Evolutionary conservation across 1,139 yeast species (phyloP), one percentile per base, ranked within the genome.

Genomic region (Geotrichum reessii): DNA sequence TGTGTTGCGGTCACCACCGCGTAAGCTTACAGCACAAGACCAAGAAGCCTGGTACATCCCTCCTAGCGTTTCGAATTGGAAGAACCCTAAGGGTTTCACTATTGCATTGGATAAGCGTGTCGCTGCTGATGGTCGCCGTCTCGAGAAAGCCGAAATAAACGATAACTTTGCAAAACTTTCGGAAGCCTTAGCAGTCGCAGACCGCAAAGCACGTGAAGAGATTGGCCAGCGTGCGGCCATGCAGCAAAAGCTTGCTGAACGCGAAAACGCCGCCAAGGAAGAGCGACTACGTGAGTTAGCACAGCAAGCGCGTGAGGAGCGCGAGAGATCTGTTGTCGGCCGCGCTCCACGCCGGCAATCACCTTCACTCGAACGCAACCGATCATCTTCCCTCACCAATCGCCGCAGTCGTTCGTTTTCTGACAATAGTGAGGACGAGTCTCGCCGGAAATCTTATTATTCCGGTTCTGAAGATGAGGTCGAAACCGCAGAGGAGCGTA

Each of bases 41-140:
- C 86, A 85, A 61, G 84, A 81, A 44, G 81, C 83, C 62, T 93
- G 98, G 98, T 80, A 81, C 55, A 90, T 93, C 31, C 98, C 99
- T 0, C 86, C 96, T 0, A 91, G 96, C 0, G 82, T 93, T 0
- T 92, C 98, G 1, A 91, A 90, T 71, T 93, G 99, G 99, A 92
- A 92, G 71, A 93, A 93, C 70, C 90, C 93, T 27, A 87, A 87
- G 64, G 98, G 99, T 3, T 91, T 85, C 70, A 84, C 96, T 0
- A 86, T 92, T 53, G 84, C 88, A 0, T 73, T 93, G 51, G 96
- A 91, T 59, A 87, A 87, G 67, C 76, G 98, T 61, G 76, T 87
- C 63, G 82, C 86, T 4, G 85, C 86, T 8, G 83, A 80, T 62
- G 84, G 83, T 0, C 71, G 78, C 19, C 73, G 73, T 0, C 61